Percentiles rank a stretch among this genome's conserved stretches.
These are phyloP conservation scores for Triticum urartu DNA, from an alignment of 176 grass and related monocot species.

Conservation along the genomic window DNA sequence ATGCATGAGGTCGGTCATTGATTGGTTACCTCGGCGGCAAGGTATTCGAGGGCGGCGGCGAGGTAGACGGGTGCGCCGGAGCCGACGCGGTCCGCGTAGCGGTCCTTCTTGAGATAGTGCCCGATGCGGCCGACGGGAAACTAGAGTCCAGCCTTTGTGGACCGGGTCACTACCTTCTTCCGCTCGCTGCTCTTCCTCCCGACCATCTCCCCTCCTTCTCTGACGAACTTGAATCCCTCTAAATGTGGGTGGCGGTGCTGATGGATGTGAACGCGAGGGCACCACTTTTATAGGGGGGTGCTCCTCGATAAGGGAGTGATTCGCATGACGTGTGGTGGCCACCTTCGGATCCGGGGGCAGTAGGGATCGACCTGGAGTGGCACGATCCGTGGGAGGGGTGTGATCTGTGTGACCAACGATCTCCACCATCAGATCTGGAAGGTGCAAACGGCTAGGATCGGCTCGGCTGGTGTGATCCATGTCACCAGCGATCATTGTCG, in stretches of 20 bases:
- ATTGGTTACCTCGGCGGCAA: conserved; percentile 3
- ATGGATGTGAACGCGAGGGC: too few species aligned
- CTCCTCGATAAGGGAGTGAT: background rate
- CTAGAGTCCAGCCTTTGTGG: conserved; percentile 48
- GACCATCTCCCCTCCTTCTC: background rate
- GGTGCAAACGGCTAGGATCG: too few species aligned
- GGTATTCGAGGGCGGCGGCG: conserved; percentile 34
- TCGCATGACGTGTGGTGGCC: background rate
- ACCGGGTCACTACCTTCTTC: background rate
- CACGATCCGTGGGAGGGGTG: too few species aligned
- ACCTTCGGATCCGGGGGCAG: too few species aligned
- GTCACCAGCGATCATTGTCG: too few species aligned
- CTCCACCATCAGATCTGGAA: too few species aligned
- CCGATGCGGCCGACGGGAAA: conserved; percentile 66
- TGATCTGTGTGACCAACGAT: too few species aligned
- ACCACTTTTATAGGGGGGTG: background rate
- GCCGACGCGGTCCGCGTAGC: conserved; percentile 37
- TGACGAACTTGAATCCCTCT: background rate
- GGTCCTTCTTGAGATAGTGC: conserved; percentile 58
- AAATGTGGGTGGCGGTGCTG: too few species aligned
- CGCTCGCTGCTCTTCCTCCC: background rate
- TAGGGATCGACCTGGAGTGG: too few species aligned
- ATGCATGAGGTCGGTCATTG: background rate
- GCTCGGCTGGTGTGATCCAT: too few species aligned
- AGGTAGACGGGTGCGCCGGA: conserved; percentile 36